phyloP scores from a whole-genome alignment of 805 yeast species.

The Saturnispora saitoi region DNA sequence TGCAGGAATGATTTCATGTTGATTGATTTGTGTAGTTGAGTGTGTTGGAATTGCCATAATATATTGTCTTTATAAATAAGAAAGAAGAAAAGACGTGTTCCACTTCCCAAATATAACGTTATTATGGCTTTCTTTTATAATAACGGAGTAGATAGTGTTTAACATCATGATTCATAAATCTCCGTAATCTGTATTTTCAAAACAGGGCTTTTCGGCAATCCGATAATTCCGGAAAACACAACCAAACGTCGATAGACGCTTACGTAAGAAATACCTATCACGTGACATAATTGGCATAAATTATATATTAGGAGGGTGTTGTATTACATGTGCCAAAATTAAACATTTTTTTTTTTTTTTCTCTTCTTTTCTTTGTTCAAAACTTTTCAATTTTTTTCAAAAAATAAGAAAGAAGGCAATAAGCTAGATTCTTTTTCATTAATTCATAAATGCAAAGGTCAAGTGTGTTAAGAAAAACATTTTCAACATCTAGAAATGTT shows the following conservation, averaged over 20 bases:
- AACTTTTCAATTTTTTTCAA: background rate
- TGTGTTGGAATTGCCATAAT: slow-evolving; percentile 12
- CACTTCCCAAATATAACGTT: no score
- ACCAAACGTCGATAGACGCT: no score
- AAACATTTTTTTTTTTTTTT: background rate
- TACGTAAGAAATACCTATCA: background rate
- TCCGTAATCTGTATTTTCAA: background rate
- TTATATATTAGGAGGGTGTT: background rate
- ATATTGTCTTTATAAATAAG: background rate
- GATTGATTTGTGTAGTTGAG: slow-evolving; percentile 14
- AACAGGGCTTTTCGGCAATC: background rate
- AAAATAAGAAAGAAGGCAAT: no score
- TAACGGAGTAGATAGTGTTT: background rate
- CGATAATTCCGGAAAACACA: background rate
- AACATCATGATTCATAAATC: background rate
- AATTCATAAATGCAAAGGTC: background rate
- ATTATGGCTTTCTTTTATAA: background rate
- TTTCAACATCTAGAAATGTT: background rate
- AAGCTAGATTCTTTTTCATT: no score
- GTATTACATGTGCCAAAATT: background rate
- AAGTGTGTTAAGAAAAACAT: background rate
- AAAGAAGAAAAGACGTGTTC: background rate
- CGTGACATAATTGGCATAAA: background rate
- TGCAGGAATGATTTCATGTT: slow-evolving; percentile 60
- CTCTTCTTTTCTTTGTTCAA: background rate